These are phyloP conservation scores for Tulasnella sp. DNA, from an alignment of 768 basidiomycete genomes.

Conservation along the genomic window DNA sequence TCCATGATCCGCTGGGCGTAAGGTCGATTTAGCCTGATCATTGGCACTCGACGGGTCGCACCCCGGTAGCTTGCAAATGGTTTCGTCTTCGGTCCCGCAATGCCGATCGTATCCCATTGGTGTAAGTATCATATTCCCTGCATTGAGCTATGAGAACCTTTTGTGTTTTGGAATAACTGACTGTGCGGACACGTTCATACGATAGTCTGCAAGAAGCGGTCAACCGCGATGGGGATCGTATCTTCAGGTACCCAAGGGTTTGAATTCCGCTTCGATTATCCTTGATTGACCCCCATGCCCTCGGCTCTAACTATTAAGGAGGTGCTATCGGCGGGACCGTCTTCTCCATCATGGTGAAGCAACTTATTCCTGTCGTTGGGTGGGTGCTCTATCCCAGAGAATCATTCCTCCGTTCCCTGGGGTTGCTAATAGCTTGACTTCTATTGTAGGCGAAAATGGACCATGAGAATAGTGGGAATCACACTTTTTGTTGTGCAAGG, in stretches of 20 bases:
- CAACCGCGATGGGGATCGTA: conserved; percentile 55
- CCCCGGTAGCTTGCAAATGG: conserved; percentile 43
- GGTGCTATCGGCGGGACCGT: conserved; percentile 23
- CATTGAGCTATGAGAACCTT: neutral
- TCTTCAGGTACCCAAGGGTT: conserved; percentile 36
- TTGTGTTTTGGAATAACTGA: neutral
- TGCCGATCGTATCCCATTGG: conserved; percentile 66
- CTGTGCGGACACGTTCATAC: neutral
- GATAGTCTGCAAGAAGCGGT: conserved; percentile 40
- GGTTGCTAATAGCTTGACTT: neutral
- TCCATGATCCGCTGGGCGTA: too few species aligned
- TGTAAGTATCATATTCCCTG: conserved; percentile 43
- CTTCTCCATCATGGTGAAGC: conserved; percentile 27
- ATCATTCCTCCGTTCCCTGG: neutral
- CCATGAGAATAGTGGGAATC: conserved; percentile 65
- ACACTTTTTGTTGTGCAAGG: conserved; percentile 52
- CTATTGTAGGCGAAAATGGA: conserved; percentile 65
- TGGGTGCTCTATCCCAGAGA: neutral
- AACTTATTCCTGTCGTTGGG: conserved; percentile 30
- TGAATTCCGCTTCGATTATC: neutral
- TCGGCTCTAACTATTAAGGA: neutral
- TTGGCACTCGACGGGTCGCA: neutral
- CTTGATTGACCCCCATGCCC: neutral
- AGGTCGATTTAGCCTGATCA: too few species aligned
- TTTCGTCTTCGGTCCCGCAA: conserved; percentile 57